Conservation (phyloP, 2,329 filamentous ascomycete genomes). For the Neopestalotiopsis sp. region DNA sequence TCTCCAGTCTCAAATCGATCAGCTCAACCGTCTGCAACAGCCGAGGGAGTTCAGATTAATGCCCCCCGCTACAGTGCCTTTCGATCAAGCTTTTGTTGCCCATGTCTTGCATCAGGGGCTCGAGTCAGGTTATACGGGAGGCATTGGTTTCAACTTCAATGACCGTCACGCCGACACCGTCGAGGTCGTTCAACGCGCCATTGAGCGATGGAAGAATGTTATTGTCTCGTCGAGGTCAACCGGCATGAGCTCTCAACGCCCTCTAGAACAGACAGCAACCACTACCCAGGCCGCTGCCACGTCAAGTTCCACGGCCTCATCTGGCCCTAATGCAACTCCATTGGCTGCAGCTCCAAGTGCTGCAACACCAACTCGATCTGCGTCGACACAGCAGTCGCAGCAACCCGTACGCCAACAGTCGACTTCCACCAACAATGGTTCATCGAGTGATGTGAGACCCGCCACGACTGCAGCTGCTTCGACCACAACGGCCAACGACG, state of each 20-base stretch:
- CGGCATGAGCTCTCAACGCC: conserved; percentile 57
- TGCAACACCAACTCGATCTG: conserved; percentile 23
- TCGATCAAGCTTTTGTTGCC: conserved; percentile 55
- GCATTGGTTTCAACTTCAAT: conserved; percentile 53
- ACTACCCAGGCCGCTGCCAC: conserved; percentile 29
- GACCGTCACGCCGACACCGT: conserved; percentile 60
- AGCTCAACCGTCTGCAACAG: conserved; percentile 63
- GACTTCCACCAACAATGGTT: conserved; percentile 21
- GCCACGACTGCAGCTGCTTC: conserved; percentile 36
- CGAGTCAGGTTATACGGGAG: conserved; percentile 38
- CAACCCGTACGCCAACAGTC: conserved; percentile 27
- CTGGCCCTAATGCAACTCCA: conserved; percentile 28
- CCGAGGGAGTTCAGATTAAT: conserved; percentile 63
- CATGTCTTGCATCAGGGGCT: conserved; percentile 53
- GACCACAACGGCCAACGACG: conserved; percentile 47
- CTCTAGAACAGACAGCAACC: conserved; percentile 45
- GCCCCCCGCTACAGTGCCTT: conserved; percentile 56
- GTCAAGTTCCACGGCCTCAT: conserved; percentile 27
- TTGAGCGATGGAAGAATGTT: conserved; percentile 67
- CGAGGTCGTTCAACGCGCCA: conserved; percentile 57
- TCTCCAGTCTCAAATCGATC: conserved; percentile 63
- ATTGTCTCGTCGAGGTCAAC: conserved; percentile 56
- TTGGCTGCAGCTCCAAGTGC: conserved; percentile 25
- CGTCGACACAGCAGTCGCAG: conserved; percentile 25
- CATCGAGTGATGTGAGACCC: conserved; percentile 23